phyloP scores from a whole-genome alignment of 306 rosid species.

The Datisca glomerata region DNA sequence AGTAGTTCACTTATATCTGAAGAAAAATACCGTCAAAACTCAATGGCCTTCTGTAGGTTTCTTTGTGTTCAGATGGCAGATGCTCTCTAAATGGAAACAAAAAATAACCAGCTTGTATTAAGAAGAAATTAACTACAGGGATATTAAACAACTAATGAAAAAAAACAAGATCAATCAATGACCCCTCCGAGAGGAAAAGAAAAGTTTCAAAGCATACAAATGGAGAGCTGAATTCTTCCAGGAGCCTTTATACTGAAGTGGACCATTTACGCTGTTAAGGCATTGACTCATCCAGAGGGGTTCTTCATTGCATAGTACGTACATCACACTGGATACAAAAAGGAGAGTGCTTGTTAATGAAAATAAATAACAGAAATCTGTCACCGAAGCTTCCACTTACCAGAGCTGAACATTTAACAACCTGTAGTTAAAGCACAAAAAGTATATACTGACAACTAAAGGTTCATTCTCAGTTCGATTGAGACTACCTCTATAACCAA shows the following conservation, averaged over 20 bases:
- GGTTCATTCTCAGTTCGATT: no score
- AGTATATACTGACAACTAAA: no score
- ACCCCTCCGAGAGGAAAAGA: not conserved
- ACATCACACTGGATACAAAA: conserved; percentile 59
- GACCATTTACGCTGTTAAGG: conserved; percentile 46
- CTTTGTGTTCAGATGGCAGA: conserved; percentile 24
- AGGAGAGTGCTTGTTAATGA: not conserved
- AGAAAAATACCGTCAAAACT: conserved; percentile 57
- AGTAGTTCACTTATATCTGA: conserved; percentile 1
- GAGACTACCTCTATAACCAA: no score
- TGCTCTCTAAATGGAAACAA: conserved; percentile 34
- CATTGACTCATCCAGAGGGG: conserved; percentile 83
- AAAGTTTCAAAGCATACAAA: conserved; percentile 31
- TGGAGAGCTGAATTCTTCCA: conserved; percentile 82
- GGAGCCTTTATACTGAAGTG: conserved; percentile 62
- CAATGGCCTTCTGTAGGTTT: conserved; percentile 24
- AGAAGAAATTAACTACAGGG: not conserved
- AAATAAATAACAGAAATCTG: conserved; percentile 7
- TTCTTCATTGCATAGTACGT: conserved; percentile 81
- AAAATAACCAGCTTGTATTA: no score
- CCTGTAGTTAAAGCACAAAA: no score
- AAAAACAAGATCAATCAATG: conserved; percentile 4
- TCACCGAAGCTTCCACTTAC: no score
- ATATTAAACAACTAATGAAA: not conserved
- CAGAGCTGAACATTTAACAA: no score